phyloP scores from a whole-genome alignment of 345 rosid species.

The Syzygium aromaticum region DNA sequence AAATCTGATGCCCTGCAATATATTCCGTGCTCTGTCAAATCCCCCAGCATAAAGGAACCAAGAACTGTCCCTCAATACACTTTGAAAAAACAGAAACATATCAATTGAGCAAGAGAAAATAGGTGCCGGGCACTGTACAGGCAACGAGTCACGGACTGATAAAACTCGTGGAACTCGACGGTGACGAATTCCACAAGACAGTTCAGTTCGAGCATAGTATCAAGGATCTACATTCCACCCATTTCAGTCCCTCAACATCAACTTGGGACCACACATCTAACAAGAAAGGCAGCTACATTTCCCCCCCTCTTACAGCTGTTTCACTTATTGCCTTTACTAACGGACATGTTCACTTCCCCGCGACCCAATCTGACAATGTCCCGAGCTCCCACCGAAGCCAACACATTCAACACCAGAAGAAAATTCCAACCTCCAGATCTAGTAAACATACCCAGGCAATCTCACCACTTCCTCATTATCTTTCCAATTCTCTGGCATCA shows the following conservation, averaged over 20 bases:
- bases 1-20: background rate
- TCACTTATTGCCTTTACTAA: background rate
- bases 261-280: background rate
- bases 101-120: background rate
- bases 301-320: background rate
- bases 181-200: background rate
- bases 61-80: background rate
- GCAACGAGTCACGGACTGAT: background rate
- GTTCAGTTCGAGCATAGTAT: background rate
- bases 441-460: background rate
- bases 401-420: background rate
- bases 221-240: background rate
- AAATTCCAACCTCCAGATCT: background rate
- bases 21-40: background rate
- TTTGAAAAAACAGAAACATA: background rate
- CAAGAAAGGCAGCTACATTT: background rate
- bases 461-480: background rate
- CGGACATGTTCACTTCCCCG: background rate
- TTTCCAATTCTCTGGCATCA: background rate
- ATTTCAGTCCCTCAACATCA: background rate
- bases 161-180: background rate
- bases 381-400: background rate
- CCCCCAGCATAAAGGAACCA: background rate
- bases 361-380: background rate
- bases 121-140: background rate